Evolutionary conservation across 106 monocot genomes (phyloP).

Genomic region (Triglochin maritima): DNA sequence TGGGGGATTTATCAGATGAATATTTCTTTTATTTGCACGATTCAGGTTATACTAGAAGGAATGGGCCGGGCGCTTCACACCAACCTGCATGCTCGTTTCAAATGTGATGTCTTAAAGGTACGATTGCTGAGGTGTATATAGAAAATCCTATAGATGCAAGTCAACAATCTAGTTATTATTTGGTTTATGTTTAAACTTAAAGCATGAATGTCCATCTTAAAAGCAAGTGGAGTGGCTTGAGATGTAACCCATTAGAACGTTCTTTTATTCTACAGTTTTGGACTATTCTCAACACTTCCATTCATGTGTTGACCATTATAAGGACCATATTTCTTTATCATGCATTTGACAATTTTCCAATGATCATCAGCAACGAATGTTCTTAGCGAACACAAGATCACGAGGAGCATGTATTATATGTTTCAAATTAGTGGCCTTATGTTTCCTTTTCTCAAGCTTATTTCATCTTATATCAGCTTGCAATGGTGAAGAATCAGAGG

Average conservation of each 20-base stretch:
- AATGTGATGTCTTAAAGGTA: slow-evolving; percentile 92
- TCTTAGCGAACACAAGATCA: neutral
- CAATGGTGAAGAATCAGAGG: slow-evolving; percentile 98
- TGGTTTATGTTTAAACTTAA: neutral
- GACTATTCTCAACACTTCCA: no score
- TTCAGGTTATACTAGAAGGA: slow-evolving; percentile 83
- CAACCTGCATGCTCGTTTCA: slow-evolving; percentile 85
- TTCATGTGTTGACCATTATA: neutral
- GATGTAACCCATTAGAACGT: no score
- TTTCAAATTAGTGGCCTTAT: neutral
- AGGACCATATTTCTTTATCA: neutral
- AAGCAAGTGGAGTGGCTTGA: no score
- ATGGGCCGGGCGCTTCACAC: slow-evolving; percentile 97
- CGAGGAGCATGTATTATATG: neutral
- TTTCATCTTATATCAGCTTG: slow-evolving; percentile 44
- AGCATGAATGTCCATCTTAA: neutral
- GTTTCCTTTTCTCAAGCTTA: neutral
- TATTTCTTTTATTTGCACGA: slow-evolving; percentile 4
- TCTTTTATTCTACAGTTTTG: no score
- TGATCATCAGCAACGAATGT: neutral
- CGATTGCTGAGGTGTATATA: neutral
- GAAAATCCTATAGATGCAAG: neutral
- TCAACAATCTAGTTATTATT: neutral
- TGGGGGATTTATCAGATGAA: no score
- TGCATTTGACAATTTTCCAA: neutral